Conservation (phyloP, 1,284 basidiomycete genomes). For the Fistulinella cinereoalba region DNA sequence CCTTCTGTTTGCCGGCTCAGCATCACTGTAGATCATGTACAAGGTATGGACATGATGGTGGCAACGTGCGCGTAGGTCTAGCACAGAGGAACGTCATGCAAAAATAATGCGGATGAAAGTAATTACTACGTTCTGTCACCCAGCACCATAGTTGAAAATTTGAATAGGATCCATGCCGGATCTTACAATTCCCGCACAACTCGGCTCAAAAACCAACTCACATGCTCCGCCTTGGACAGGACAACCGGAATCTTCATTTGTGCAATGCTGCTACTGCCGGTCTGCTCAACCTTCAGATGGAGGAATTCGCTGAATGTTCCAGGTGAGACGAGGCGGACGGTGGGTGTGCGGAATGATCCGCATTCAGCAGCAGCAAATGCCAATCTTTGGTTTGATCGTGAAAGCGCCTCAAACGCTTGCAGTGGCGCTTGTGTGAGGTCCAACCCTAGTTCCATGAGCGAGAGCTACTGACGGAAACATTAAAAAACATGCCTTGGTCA, state of each 20-base stretch:
- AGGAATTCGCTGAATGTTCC: not conserved
- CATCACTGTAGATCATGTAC: too few species aligned
- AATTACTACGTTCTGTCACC: too few species aligned
- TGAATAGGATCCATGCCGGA: too few species aligned
- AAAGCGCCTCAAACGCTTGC: not conserved
- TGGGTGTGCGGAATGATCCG: too few species aligned
- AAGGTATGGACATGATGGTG: too few species aligned
- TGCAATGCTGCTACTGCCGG: not conserved
- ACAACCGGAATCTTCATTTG: not conserved
- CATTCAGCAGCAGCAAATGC: not conserved
- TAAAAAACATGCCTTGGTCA: slow-evolving; percentile 3
- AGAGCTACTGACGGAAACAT: not conserved
- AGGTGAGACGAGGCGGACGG: not conserved
- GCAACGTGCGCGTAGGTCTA: too few species aligned
- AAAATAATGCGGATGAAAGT: too few species aligned
- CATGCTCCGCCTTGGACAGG: not conserved
- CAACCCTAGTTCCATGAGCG: not conserved
- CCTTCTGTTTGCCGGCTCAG: too few species aligned
- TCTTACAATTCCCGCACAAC: not conserved
- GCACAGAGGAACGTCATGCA: too few species aligned
- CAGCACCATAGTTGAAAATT: too few species aligned
- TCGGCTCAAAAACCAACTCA: not conserved
- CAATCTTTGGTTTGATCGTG: not conserved
- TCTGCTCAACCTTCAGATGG: not conserved
- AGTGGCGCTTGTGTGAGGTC: not conserved